These are phyloP conservation scores for Verticillium klebahnii DNA, from an alignment of 2,329 filamentous ascomycete genomes.

Conservation along the genomic window DNA sequence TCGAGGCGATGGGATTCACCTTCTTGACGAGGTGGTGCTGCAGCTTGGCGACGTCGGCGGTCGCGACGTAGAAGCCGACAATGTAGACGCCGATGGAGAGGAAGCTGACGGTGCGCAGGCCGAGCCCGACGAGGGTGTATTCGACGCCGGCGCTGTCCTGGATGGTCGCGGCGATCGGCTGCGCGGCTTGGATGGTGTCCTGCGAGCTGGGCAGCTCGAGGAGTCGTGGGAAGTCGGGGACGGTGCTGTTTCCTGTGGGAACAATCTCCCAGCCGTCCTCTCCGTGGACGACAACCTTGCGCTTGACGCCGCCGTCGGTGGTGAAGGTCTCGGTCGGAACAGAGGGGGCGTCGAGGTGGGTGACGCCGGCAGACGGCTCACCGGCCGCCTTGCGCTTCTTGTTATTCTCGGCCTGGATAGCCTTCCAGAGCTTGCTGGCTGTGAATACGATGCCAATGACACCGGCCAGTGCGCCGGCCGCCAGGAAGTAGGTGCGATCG, in stretches of 20 bases:
- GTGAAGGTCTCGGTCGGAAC: slow-evolving; percentile 39
- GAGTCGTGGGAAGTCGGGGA: slow-evolving; percentile 72
- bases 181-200: slow-evolving; percentile 15
- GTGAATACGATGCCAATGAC: slow-evolving; percentile 47
- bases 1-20: slow-evolving; percentile 74
- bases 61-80: slow-evolving; percentile 86
- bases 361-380: slow-evolving; percentile 14
- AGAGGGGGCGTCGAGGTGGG: slow-evolving; percentile 37
- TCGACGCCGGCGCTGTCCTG: slow-evolving; percentile 48
- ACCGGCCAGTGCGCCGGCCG: slow-evolving; percentile 45
- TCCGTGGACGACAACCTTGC: slow-evolving; percentile 59
- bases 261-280: slow-evolving; percentile 71
- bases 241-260: slow-evolving; percentile 73
- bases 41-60: slow-evolving; percentile 72
- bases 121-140: slow-evolving; percentile 84
- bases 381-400: slow-evolving; percentile 19
- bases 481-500: slow-evolving; percentile 46
- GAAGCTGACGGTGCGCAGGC: slow-evolving; percentile 86
- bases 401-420: slow-evolving; percentile 28
- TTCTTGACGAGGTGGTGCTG: slow-evolving; percentile 73
- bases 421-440: slow-evolving; percentile 44
- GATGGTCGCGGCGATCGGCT: slow-evolving; percentile 32
- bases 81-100: slow-evolving; percentile 90
- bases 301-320: slow-evolving; percentile 42
- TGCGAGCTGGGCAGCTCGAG: slow-evolving; percentile 49